phyloP scores from a whole-genome alignment of 345 rosid species.

The Dimocarpus longan region DNA sequence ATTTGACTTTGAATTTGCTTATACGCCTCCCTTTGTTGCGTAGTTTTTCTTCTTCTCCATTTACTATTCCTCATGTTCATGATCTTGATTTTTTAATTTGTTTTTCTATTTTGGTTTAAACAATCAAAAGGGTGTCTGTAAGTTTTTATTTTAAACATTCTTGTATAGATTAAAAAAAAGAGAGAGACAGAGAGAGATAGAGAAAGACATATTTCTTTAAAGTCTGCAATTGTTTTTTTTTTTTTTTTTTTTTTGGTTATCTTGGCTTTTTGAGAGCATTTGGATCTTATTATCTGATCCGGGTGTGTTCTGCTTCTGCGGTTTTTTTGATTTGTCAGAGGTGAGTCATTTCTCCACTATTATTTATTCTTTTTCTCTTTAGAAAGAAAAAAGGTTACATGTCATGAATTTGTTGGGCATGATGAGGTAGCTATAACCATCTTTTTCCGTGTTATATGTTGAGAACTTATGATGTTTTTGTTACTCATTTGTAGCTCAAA shows the following conservation, averaged over 20 bases:
- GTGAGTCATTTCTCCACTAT: slow-evolving; percentile 46
- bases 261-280: slow-evolving; percentile 36
- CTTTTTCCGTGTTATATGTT: slow-evolving; percentile 12
- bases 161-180: slow-evolving; percentile 17
- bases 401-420: slow-evolving; percentile 35
- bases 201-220: slow-evolving; percentile 23
- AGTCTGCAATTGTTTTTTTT: slow-evolving; percentile 13
- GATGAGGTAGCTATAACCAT: slow-evolving; percentile 45
- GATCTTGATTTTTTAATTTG: background rate
- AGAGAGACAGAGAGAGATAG: slow-evolving; percentile 13
- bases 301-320: slow-evolving; percentile 41
- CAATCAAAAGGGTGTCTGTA: slow-evolving; percentile 28
- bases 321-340: slow-evolving; percentile 34
- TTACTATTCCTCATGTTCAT: slow-evolving; percentile 20
- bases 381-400: slow-evolving; percentile 27
- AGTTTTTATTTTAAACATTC: slow-evolving; percentile 25
- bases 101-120: slow-evolving; percentile 19
- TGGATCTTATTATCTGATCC: slow-evolving; percentile 61
- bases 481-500: slow-evolving; percentile 27
- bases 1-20: slow-evolving; percentile 56
- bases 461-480: slow-evolving; percentile 22
- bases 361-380: slow-evolving; percentile 31
- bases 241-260: background rate
- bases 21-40: slow-evolving; percentile 32
- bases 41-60: slow-evolving; percentile 24